These are phyloP conservation scores for Citrullus colocynthis DNA, from an alignment of 306 rosid genomes.

Conservation along the genomic window DNA sequence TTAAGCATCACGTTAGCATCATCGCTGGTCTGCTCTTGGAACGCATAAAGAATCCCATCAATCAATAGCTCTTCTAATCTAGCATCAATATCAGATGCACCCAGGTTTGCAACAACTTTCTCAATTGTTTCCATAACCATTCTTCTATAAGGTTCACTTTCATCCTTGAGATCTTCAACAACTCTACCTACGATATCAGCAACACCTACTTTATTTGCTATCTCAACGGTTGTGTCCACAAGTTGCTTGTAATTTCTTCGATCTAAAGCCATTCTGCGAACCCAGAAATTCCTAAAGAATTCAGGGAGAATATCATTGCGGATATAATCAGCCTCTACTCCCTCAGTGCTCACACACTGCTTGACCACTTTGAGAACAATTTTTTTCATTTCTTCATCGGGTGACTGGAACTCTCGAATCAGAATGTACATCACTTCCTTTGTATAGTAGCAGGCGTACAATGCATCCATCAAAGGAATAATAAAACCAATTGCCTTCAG, in stretches of 20 bases:
- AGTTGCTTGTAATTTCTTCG: slow-evolving; percentile 84
- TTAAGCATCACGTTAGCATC: slow-evolving; percentile 98
- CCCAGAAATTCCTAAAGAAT: slow-evolving; percentile 90
- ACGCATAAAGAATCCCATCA: slow-evolving; percentile 91
- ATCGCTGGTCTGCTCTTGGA: slow-evolving; percentile 99
- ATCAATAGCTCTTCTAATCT: slow-evolving; percentile 89
- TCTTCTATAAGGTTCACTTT: slow-evolving; percentile 93
- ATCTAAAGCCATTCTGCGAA: slow-evolving; percentile 95
- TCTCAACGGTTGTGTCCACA: slow-evolving; percentile 91
- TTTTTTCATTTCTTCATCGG: slow-evolving; percentile 98
- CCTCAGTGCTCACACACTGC: slow-evolving; percentile 95
- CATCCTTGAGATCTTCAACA: slow-evolving; percentile 95
- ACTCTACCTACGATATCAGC: slow-evolving; percentile 89
- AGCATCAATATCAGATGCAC: slow-evolving; percentile 82
- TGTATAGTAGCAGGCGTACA: slow-evolving; percentile 88
- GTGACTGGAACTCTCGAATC: slow-evolving; percentile 92
- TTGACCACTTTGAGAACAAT: slow-evolving; percentile 92
- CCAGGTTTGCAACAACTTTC: slow-evolving; percentile 88
- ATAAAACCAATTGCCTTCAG: slow-evolving; percentile 91
- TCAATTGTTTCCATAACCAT: slow-evolving; percentile 99
- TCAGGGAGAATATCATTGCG: slow-evolving; percentile 72
- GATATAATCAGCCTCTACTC: slow-evolving; percentile 83
- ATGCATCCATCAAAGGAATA: slow-evolving; percentile 86
- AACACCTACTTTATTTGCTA: slow-evolving; percentile 93
- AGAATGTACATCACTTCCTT: slow-evolving; percentile 87